These are phyloP conservation scores for Heterobasidion parviporum DNA, from an alignment of 1,284 basidiomycete genomes.

Conservation along the genomic window DNA sequence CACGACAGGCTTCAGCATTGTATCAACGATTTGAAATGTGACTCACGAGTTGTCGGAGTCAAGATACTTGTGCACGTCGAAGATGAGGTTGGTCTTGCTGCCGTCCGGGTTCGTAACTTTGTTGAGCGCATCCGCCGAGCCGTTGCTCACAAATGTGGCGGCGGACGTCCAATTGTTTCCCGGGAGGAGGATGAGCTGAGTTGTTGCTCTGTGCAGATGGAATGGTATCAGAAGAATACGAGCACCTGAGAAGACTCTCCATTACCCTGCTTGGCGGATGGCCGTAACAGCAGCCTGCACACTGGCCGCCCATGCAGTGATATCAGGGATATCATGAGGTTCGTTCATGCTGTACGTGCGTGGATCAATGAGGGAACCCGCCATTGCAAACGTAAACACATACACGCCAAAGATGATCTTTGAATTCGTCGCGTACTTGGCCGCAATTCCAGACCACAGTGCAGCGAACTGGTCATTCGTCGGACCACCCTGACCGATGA, in stretches of 20 bases:
- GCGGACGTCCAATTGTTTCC: slow-evolving; percentile 48
- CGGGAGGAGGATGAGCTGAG: slow-evolving; percentile 46
- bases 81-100: slow-evolving; percentile 37
- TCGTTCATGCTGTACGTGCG: slow-evolving; percentile 39
- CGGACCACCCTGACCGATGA: slow-evolving; percentile 56
- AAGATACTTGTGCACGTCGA: slow-evolving; percentile 61
- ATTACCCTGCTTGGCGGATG: slow-evolving; percentile 39
- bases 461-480: slow-evolving; percentile 44
- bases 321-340: slow-evolving; percentile 41
- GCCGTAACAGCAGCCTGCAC: slow-evolving; percentile 52
- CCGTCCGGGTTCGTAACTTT: slow-evolving; percentile 47
- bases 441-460: slow-evolving; percentile 45
- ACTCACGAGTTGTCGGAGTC: slow-evolving; percentile 45
- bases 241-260: no score
- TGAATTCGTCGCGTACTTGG: slow-evolving; percentile 37
- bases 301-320: slow-evolving; percentile 33
- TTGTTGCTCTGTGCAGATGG: slow-evolving; percentile 28
- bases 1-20: slow-evolving; percentile 1
- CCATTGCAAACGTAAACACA: slow-evolving; percentile 10
- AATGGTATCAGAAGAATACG: no score
- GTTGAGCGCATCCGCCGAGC: slow-evolving; percentile 43
- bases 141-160: slow-evolving; percentile 41
- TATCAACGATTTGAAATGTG: slow-evolving; percentile 11
- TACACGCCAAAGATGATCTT: slow-evolving; percentile 50
- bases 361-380: neutral